Evolutionary conservation across 169 alveolate species (phyloP).

Genomic region (Fabrea salina): DNA sequence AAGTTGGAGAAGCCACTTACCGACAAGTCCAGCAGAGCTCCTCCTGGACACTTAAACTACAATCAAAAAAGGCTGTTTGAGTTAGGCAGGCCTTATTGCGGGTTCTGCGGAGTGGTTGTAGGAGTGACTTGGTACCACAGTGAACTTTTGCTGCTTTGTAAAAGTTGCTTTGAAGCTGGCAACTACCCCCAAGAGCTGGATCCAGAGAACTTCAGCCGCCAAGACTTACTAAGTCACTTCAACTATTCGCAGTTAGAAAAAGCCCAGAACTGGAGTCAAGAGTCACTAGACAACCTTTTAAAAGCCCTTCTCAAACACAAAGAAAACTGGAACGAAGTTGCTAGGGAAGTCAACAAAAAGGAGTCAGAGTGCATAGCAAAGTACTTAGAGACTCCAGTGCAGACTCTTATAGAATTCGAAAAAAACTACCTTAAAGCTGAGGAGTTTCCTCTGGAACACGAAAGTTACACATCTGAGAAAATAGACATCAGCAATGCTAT

Average conservation of each 20-base stretch:
- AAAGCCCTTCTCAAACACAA: neutral
- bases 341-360: neutral
- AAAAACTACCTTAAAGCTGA: neutral
- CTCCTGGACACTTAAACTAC: slow-evolving; percentile 52
- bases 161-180: neutral
- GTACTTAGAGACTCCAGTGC: neutral
- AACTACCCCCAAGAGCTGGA: neutral
- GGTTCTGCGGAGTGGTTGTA: slow-evolving; percentile 66
- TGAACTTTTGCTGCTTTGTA: neutral
- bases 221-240: neutral
- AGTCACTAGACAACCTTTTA: neutral
- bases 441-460: neutral
- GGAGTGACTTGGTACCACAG: slow-evolving; percentile 20
- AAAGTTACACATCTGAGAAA: neutral
- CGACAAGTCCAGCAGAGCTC: slow-evolving; percentile 47
- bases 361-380: neutral
- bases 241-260: neutral
- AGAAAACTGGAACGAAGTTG: slow-evolving; percentile 9
- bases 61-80: slow-evolving; percentile 46
- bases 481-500: slow-evolving; percentile 2
- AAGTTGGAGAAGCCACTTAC: slow-evolving; percentile 59
- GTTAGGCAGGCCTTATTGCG: slow-evolving; percentile 70
- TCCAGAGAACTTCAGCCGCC: slow-evolving; percentile 6
- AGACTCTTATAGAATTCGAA: slow-evolving; percentile 13
- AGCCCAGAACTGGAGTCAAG: neutral